Evolutionary conservation across 768 basidiomycete species (phyloP).

Genomic region (Leccinum olivaceopallidum): DNA sequence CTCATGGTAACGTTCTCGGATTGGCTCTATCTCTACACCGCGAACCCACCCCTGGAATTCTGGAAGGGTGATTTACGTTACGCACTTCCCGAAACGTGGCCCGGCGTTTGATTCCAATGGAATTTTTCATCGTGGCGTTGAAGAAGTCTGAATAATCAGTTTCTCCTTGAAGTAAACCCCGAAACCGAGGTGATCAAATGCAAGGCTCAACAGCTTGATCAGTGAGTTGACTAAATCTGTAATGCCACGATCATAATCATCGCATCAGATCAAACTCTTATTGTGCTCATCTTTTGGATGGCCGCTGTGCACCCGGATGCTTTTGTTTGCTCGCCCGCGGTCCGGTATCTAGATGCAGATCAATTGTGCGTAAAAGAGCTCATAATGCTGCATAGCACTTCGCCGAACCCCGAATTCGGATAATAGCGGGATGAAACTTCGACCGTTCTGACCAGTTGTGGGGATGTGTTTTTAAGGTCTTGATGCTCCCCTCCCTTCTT

Average conservation of each 20-base stretch:
- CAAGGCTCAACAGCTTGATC: not conserved
- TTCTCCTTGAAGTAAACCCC: not conserved
- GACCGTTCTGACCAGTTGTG: not conserved
- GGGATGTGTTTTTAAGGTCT: conserved; percentile 8
- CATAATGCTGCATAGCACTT: not conserved
- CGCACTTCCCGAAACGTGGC: not conserved
- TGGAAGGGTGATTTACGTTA: conserved; percentile 10
- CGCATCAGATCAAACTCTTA: not conserved
- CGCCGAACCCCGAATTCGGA: conserved; percentile 13
- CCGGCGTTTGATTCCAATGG: conserved; percentile 15
- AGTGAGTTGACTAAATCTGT: not conserved
- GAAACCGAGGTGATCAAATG: not conserved
- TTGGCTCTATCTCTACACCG: not conserved
- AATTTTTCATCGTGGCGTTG: conserved; percentile 5
- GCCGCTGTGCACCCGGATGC: not conserved
- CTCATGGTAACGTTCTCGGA: not conserved
- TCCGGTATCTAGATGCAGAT: conserved; percentile 2
- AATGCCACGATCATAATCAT: not conserved
- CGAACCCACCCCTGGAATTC: not conserved
- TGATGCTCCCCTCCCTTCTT: not conserved
- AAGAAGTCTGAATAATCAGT: not conserved
- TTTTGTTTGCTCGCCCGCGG: not conserved
- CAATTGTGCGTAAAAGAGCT: not conserved
- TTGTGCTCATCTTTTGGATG: not conserved
- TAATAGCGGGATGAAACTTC: not conserved